Conservation (phyloP, 1,284 basidiomycete species). For the Exsudoporus floridanus region DNA sequence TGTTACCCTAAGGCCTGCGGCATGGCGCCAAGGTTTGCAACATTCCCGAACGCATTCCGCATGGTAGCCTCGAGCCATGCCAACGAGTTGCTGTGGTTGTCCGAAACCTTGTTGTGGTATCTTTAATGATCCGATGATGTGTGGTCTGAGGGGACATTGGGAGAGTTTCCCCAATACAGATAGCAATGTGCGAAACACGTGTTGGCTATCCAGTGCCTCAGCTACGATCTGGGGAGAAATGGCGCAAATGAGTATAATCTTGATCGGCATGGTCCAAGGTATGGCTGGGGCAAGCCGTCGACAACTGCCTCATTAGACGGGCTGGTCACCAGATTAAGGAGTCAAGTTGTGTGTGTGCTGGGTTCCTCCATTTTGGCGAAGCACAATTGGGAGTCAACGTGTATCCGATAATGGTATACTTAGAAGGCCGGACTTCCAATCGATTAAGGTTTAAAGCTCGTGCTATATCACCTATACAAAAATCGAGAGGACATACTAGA, state of each 20-base stretch:
- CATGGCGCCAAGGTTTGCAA: neutral
- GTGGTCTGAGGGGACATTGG: neutral
- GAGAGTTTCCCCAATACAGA: neutral
- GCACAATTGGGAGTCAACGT: neutral
- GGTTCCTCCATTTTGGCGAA: neutral
- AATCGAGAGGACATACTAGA: neutral
- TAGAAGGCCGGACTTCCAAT: no score
- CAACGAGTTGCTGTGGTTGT: neutral
- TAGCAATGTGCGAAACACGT: slow-evolving; percentile 8
- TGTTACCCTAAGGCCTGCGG: neutral
- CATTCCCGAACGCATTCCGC: neutral
- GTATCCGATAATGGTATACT: no score
- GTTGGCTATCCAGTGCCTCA: no score
- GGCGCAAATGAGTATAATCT: neutral
- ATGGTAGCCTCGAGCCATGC: neutral
- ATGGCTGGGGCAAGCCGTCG: no score
- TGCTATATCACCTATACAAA: neutral
- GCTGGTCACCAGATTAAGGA: no score
- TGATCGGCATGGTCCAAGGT: neutral
- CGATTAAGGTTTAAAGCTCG: neutral
- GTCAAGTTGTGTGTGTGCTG: no score
- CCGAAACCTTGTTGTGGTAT: neutral
- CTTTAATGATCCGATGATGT: neutral
- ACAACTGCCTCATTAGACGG: no score
- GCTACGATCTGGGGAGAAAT: slow-evolving; percentile 1